Conservation (phyloP, 129 eudicot species). For the Daucus carota region DH1_v3.0 NC_030383.2:15772501-15773000, state of each 20-base stretch:
- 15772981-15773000: too few species aligned
- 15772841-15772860: conserved; percentile 52
- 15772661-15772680: conserved; percentile 38
- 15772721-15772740: conserved; percentile 14
- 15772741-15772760: neutral
- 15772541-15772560: conserved; percentile 17
- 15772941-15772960: too few species aligned
- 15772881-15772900: conserved; percentile 57
- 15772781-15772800: neutral
- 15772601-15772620: conserved; percentile 54
- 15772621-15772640: conserved; percentile 41
- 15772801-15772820: conserved; percentile 25
- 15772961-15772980: too few species aligned
- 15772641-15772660: conserved; percentile 51
- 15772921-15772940: too few species aligned
- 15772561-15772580: conserved; percentile 47
- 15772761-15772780: neutral
- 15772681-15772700: conserved; percentile 36
- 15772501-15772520: neutral
- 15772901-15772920: conserved; percentile 51
- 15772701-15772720: conserved; percentile 24
- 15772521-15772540: neutral
- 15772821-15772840: conserved; percentile 51
- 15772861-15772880: conserved; percentile 42
- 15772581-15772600: conserved; percentile 36